Conservation (phyloP, 305 asterid genomes). For the Solanum aculeatissimum region DNA sequence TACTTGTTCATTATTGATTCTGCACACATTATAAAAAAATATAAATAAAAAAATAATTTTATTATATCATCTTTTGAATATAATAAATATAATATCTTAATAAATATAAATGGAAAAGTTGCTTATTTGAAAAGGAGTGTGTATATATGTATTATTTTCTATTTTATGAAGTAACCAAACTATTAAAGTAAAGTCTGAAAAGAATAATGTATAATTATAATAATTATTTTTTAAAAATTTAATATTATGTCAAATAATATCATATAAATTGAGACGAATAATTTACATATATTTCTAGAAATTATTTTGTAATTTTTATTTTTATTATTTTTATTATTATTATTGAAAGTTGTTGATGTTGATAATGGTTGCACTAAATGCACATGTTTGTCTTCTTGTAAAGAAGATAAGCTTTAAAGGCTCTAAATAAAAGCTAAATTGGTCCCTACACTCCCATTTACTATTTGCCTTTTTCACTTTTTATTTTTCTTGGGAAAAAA, state of each 20-base stretch:
- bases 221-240: no score
- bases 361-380: neutral
- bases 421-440: neutral
- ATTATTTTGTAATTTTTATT: neutral
- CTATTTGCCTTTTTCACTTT: neutral
- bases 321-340: neutral
- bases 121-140: neutral
- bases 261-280: fast-evolving
- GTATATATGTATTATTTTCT: neutral
- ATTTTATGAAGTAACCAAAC: neutral
- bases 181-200: neutral
- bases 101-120: no score
- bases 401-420: neutral
- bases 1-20: no score
- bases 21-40: no score
- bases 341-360: neutral
- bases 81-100: no score
- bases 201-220: no score
- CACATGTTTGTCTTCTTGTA: neutral
- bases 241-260: neutral
- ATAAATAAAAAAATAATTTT: no score
- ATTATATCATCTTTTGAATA: no score
- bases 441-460: neutral
- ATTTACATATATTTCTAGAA: neutral
- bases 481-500: neutral